Evolutionary conservation across 345 rosid species (phyloP).

Genomic region (Luvunga scandens): DNA sequence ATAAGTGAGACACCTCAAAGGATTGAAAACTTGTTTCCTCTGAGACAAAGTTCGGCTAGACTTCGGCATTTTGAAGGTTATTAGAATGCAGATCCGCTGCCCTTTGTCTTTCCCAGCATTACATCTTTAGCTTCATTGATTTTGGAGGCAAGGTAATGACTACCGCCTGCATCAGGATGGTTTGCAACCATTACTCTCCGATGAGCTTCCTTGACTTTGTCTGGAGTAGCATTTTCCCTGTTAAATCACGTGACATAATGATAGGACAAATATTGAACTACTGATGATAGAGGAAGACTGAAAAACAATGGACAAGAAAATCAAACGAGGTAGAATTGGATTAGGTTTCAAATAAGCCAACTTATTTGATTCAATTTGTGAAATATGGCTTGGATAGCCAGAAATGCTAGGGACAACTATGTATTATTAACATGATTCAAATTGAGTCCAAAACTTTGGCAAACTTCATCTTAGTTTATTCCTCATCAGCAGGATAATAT

Average conservation of each 20-base stretch:
- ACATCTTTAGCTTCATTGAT: slow-evolving; percentile 86
- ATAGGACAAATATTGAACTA: background rate
- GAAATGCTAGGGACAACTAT: background rate
- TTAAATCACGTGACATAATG: slow-evolving; percentile 10
- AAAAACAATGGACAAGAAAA: background rate
- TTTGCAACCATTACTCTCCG: slow-evolving; percentile 90
- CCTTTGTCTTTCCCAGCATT: slow-evolving; percentile 73
- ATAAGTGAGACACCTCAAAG: background rate
- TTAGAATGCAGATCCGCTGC: slow-evolving; percentile 69
- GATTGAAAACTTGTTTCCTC: background rate
- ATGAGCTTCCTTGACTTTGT: slow-evolving; percentile 87
- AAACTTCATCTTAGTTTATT: background rate
- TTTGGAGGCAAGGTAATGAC: slow-evolving; percentile 91
- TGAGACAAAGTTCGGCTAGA: background rate
- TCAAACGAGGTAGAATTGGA: background rate
- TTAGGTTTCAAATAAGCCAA: background rate
- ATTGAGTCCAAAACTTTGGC: background rate
- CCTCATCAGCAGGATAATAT: background rate
- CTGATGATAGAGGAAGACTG: background rate
- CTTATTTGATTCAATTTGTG: background rate
- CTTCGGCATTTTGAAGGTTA: background rate
- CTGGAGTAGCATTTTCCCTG: slow-evolving; percentile 64
- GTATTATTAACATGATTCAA: background rate
- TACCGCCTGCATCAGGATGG: slow-evolving; percentile 92
- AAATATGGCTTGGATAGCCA: background rate